Evolutionary conservation across 1,139 yeast genomes (phyloP).

Genomic region (Candida labiduridarum): DNA sequence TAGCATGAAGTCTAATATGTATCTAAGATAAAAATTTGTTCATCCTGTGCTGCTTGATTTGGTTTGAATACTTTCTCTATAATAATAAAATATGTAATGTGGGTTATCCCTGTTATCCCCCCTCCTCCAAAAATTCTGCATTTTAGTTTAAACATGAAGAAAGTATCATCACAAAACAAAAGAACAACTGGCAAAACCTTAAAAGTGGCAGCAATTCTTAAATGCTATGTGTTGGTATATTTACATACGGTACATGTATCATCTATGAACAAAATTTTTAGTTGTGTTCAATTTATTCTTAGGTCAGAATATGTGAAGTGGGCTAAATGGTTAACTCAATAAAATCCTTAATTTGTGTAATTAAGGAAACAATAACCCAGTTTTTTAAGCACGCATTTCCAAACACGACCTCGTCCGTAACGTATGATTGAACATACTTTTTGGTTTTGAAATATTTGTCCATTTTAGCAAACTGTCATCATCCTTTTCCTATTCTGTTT

Average conservation of each 20-base stretch:
- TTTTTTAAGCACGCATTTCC: no score
- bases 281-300: neutral
- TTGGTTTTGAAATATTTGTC: no score
- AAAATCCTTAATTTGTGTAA: neutral
- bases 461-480: no score
- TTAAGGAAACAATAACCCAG: neutral
- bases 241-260: neutral
- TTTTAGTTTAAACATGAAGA: no score
- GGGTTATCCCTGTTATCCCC: neutral
- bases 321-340: neutral
- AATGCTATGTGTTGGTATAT: neutral
- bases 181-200: neutral
- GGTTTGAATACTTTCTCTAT: neutral
- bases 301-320: neutral
- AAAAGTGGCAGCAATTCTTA: neutral
- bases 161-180: neutral
- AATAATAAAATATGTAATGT: neutral
- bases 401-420: no score
- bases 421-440: no score
- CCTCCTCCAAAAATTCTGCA: no score
- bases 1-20: neutral
- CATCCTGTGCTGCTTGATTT: neutral
- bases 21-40: neutral
- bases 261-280: neutral
- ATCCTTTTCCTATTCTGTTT: no score